Evolutionary conservation across 495 filamentous ascomycete species (phyloP), one percentile per base, ranked within the genome.

Genomic region (Talaromyces wortmannii): DNA sequence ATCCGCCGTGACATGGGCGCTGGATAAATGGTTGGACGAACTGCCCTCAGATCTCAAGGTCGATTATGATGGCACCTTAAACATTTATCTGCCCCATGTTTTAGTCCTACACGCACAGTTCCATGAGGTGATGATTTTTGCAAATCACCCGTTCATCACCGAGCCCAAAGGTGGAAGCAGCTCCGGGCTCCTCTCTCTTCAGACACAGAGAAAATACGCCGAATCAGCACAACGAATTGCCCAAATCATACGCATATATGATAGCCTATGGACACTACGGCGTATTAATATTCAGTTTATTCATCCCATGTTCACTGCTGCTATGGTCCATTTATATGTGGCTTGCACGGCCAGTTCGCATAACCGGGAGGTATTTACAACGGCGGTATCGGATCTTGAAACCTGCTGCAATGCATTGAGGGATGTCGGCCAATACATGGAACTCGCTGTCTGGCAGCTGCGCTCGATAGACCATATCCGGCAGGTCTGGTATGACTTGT

Each of bases 241-340:
- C 36, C 36, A 40, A 40, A 40, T 40, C 36, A 40, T 40, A 8
- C 36, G 36, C 36, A 40, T 40, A 13, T 40, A 40, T 5, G 36
- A 40, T 40, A 2, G 13, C 0, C 53, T 55, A 16, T 55, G 53
- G 53, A 45, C 45, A 0, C 31, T 55, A n/a, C 29, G 53, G 11
- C 53, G 53, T n/a, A 55, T 55, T 6, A 55, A 55, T 17, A 55
- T 55, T 31, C 45, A 55, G 13, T 30, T 30, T 15, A 55, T 55
- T 12, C 53, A 55, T 47, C 53, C 53, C 1, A 55, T 55, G 53
- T 50, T 55, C 13, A 55, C 53, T 8, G 53, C 53, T 10, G 44
- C 53, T 4, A 55, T 55, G 29, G 53, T 55, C 4, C 53, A 55
- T 30, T 31, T 55, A 4, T 55, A 55, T n/a, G 42, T 55, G 12